Percentiles rank a stretch among this genome's conserved stretches.
These are phyloP conservation scores for Cymodocea nodosa DNA, from an alignment of 116 monocot species.

Conservation along the genomic window DNA sequence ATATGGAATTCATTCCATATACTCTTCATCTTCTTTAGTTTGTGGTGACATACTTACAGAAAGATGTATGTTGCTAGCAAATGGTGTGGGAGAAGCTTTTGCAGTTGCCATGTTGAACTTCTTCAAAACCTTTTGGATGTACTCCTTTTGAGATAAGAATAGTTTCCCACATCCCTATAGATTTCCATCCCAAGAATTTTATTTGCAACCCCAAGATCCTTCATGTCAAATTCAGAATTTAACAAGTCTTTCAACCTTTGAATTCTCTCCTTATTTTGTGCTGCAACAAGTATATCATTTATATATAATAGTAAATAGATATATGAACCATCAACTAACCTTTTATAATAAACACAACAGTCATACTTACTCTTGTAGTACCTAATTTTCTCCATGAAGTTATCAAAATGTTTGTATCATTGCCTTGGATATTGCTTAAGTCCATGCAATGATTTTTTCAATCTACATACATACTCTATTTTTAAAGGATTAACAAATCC, in stretches of 20 bases:
- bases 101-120: neutral
- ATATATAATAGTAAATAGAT: too few relatives aligned
- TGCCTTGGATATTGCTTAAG: neutral
- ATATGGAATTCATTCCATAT: neutral
- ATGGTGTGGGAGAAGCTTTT: neutral
- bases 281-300: too few relatives aligned
- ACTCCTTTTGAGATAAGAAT: neutral
- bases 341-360: too few relatives aligned
- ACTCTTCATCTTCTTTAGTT: neutral
- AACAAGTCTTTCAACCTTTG: neutral
- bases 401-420: conserved; percentile 6
- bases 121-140: neutral
- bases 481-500: neutral
- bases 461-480: neutral
- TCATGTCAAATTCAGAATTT: neutral
- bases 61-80: neutral
- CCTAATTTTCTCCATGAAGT: neutral
- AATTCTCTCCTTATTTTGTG: too few relatives aligned
- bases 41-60: neutral
- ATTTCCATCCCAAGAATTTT: neutral
- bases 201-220: neutral
- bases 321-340: too few relatives aligned
- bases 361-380: neutral
- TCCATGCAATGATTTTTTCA: too few relatives aligned
- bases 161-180: neutral